Percentiles rank a stretch among this genome's conserved stretches.
phyloP scores from a whole-genome alignment of 331 rosid genomes.

The Erythrophleum ivorense region DNA sequence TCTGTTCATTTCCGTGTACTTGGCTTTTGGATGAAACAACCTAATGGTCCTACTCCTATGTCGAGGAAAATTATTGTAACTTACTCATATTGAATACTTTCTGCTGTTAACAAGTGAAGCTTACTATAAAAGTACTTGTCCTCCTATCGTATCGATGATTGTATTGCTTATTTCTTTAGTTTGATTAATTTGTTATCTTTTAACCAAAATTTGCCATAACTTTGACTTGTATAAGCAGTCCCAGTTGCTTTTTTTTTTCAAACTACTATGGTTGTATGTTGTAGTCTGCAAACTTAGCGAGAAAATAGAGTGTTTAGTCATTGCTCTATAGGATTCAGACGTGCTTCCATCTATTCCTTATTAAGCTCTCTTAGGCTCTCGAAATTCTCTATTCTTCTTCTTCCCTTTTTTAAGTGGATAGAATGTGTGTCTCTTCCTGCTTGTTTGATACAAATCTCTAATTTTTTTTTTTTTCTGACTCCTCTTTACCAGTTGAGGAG shows the following conservation, averaged over 20 bases:
- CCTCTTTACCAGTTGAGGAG: conserved; percentile 43
- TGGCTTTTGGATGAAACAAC: conserved; percentile 6
- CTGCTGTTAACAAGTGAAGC: conserved; percentile 20
- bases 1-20: conserved; percentile 14
- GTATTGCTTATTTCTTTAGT: conserved; percentile 21
- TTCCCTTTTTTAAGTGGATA: not conserved
- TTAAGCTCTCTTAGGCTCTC: conserved; percentile 17
- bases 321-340: conserved; percentile 7
- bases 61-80: conserved; percentile 4
- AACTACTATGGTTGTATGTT: conserved; percentile 1
- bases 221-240: not conserved
- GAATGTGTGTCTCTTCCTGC: conserved; percentile 33
- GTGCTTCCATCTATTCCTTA: conserved; percentile 30
- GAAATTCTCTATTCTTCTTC: not conserved
- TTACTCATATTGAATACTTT: conserved; percentile 28
- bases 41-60: not conserved
- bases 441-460: conserved; percentile 25
- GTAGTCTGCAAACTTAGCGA: not conserved
- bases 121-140: conserved; percentile 13
- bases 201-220: not conserved
- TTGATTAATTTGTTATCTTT: not conserved
- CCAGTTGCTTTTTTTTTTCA: not conserved
- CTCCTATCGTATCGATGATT: conserved; percentile 25
- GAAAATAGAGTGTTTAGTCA: not conserved
- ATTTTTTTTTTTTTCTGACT: conserved; percentile 38